Conservation (phyloP, 768 basidiomycete genomes). For the Tephrocybe rancida region DNA sequence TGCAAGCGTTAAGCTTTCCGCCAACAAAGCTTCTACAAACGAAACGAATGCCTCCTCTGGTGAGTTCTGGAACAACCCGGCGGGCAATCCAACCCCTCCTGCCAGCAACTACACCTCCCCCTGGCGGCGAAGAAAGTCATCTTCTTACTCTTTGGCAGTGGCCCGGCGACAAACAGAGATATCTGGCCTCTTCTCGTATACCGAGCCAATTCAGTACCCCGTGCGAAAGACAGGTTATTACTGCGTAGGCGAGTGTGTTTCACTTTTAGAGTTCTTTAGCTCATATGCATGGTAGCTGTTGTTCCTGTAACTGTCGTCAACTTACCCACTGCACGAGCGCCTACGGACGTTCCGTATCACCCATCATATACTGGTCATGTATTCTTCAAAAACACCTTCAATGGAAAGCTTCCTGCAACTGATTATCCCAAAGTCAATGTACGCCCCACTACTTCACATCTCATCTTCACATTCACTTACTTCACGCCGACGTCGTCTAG, state of each 20-base stretch:
- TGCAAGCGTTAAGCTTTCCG: slow-evolving; percentile 67
- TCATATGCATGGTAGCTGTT: slow-evolving; percentile 51
- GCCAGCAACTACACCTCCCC: slow-evolving; percentile 48
- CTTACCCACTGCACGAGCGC: slow-evolving; percentile 37
- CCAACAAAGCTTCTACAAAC: slow-evolving; percentile 30
- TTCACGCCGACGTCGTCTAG: slow-evolving; percentile 37
- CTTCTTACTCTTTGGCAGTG: slow-evolving; percentile 1
- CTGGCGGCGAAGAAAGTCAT: slow-evolving; percentile 36
- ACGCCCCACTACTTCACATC: slow-evolving; percentile 27
- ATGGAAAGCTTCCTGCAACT: slow-evolving; percentile 85
- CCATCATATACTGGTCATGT: slow-evolving; percentile 80
- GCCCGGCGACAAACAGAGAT: slow-evolving; percentile 31
- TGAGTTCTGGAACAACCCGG: slow-evolving; percentile 61
- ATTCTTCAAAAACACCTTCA: slow-evolving; percentile 85
- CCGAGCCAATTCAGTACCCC: slow-evolving; percentile 76
- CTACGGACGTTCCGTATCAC: slow-evolving; percentile 63
- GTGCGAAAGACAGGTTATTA: slow-evolving; percentile 93
- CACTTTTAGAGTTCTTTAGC: slow-evolving; percentile 5
- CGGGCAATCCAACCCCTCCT: slow-evolving; percentile 59
- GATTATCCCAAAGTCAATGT: slow-evolving; percentile 98
- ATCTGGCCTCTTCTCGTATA: slow-evolving; percentile 58
- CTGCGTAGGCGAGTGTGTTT: slow-evolving; percentile 75
- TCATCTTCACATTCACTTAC: background rate
- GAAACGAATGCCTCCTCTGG: slow-evolving; percentile 25
- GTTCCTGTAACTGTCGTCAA: slow-evolving; percentile 91